A percentile compares a stretch with the other conserved stretches of the same genome.
These are phyloP conservation scores for Omphalea diandra DNA, from an alignment of 441 rosid genomes.

Conservation along the genomic window DNA sequence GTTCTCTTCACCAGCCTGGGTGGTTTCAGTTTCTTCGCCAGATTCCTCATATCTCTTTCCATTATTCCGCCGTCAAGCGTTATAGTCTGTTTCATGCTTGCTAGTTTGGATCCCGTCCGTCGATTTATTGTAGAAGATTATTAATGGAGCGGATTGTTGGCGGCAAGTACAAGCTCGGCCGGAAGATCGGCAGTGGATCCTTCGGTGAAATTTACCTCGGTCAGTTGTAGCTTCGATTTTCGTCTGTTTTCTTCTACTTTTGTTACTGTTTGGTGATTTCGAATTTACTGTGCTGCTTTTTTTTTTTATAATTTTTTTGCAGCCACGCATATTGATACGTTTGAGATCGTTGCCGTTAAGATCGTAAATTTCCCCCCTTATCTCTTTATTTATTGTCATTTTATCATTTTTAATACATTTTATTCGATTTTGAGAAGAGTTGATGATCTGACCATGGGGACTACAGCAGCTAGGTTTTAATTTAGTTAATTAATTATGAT, in stretches of 20 bases:
- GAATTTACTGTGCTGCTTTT: neutral
- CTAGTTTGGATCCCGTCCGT: neutral
- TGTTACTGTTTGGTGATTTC: too few species aligned
- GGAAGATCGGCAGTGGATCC: slow-evolving; percentile 96
- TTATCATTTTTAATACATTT: slow-evolving; percentile 6
- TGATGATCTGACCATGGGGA: slow-evolving; percentile 2
- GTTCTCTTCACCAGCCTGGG: neutral
- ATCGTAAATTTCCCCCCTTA: slow-evolving; percentile 70
- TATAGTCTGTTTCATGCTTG: neutral
- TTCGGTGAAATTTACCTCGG: slow-evolving; percentile 93
- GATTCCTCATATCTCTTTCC: too few species aligned
- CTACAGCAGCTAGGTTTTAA: neutral
- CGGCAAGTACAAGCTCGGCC: slow-evolving; percentile 86
- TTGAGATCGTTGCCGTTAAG: slow-evolving; percentile 95
- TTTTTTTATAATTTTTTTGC: slow-evolving; percentile 24
- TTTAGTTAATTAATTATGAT: slow-evolving; percentile 7
- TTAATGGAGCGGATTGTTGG: slow-evolving; percentile 86
- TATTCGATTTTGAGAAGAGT: neutral
- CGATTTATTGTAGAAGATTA: neutral
- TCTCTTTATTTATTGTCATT: too few species aligned
- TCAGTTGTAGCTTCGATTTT: slow-evolving; percentile 24
- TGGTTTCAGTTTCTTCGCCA: slow-evolving; percentile 24
- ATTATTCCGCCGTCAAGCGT: too few species aligned
- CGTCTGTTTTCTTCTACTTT: neutral
- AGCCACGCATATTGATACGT: slow-evolving; percentile 92